Conservation (phyloP, 257 asterid species). For the Penstemon newberryi region DNA sequence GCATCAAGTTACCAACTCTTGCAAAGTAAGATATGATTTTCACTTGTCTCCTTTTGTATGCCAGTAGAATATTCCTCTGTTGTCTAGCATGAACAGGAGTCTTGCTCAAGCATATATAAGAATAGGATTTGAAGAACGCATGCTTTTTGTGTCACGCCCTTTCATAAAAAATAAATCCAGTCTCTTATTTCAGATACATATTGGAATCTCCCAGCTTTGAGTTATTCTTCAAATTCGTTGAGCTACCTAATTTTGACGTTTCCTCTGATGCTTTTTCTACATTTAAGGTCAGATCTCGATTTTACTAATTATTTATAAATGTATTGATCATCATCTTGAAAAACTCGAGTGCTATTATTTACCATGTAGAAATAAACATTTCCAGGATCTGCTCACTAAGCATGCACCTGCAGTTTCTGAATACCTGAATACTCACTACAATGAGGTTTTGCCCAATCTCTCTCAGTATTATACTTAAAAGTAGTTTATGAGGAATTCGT, state of each 20-base stretch:
- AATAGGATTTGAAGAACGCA: constrained; percentile 22
- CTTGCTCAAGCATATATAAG: constrained; percentile 16
- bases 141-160: constrained; percentile 21
- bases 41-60: constrained; percentile 25
- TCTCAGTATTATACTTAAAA: constrained; percentile 17
- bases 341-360: constrained; percentile 22
- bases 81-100: constrained; percentile 20
- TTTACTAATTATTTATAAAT: constrained; percentile 15
- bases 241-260: constrained; percentile 86
- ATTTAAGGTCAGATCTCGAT: constrained; percentile 69
- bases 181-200: constrained; percentile 64
- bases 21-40: constrained; percentile 71
- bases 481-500: constrained; percentile 13
- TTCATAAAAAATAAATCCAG: constrained; percentile 18
- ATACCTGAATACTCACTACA: constrained; percentile 67
- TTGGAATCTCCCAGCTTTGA: constrained; percentile 96
- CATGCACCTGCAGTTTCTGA: constrained; percentile 76
- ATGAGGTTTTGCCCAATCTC: constrained; percentile 55
- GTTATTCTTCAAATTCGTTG: constrained; percentile 88
- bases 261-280: constrained; percentile 97
- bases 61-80: constrained; percentile 20
- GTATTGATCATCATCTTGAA: constrained; percentile 23
- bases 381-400: constrained; percentile 89
- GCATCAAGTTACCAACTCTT: constrained; percentile 84
- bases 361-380: constrained; percentile 23